Evolutionary conservation across 2,329 filamentous ascomycete genomes (phyloP).

Genomic region (Neofusicoccum parvum): DNA sequence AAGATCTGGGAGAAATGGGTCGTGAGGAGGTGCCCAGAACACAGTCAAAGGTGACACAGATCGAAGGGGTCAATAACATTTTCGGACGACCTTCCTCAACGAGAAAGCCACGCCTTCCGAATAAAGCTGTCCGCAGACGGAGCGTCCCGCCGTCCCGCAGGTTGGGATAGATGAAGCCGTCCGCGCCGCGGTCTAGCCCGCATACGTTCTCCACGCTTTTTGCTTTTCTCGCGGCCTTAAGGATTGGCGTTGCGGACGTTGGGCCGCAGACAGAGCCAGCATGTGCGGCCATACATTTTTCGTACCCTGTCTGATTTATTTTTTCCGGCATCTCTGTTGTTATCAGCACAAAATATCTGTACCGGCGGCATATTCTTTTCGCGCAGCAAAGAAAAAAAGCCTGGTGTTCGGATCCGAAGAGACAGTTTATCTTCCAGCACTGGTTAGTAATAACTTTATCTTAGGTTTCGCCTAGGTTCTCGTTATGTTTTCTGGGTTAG

Average conservation of each 20-base stretch:
- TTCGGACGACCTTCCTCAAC: constrained; percentile 15
- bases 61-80: background rate
- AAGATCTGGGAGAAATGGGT: constrained; percentile 61
- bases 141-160: constrained; percentile 12
- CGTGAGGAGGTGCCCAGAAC: constrained; percentile 49
- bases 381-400: constrained; percentile 13
- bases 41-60: constrained; percentile 36
- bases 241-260: background rate
- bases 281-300: background rate
- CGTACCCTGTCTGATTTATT: background rate
- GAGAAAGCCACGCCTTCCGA: constrained; percentile 2
- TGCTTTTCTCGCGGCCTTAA: constrained; percentile 1
- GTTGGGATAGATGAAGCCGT: constrained; percentile 10
- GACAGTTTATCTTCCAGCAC: constrained; percentile 14
- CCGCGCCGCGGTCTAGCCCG: constrained; percentile 2
- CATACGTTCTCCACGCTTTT: background rate
- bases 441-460: constrained; percentile 18
- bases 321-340: background rate
- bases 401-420: constrained; percentile 19
- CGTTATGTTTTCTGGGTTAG: background rate
- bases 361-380: constrained; percentile 17
- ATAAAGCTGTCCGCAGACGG: constrained; percentile 7
- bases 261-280: background rate
- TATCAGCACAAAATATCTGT: constrained; percentile 15
- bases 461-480: constrained; percentile 10